Evolutionary conservation across 2,329 filamentous ascomycete species (phyloP), one percentile per base, ranked within the genome.

Genomic region (Colletotrichum graminicola): DNA sequence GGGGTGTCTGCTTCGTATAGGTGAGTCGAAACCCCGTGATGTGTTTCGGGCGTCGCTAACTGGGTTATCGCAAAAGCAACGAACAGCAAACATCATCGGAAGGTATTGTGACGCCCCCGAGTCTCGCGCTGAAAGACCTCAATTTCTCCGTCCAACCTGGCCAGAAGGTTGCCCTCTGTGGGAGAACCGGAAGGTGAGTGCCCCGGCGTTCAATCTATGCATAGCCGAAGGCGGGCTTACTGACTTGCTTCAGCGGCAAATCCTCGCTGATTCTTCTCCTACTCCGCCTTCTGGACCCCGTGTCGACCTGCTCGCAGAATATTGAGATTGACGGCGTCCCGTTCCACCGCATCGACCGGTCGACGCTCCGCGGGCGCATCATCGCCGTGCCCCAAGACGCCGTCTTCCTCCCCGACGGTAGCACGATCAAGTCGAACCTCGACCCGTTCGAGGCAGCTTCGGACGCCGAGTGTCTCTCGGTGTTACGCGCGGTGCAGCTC

Each of bases 331-430:
- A 87, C 72, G 77, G 70, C 55, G 67, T 81, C 0, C 76, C 79
- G 0, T 79, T 83, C 12, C 39, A 77, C 57, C 73, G 73, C 23
- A 77, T 87, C 23, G 75, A 83, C 71, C 80, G 84, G 14, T 26
- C 75, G 2, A 73, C 74, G 0, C 78, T 87, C 1, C 83, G 85
- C 12, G 76, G 81, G 34, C 82, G 80, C 1, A 77, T 87, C 54
- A 82, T 85, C 55, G 82, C 83, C 16, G 76, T 87, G 1, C 84
- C 85, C 1, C 85, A 87, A 75, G 85, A 87, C 5, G 75, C 84
- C 0, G 82, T 84, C 7, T 85, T 87, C 75, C 74, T 86, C 3
- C 81, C 81, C 0, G 81, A 79, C 43, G 80, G 77, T 7, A 80
- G 77, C 61, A 81, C 77, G 5, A 79, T 82, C 66, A 76, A 76